phyloP scores from a whole-genome alignment of 352 stramenopile species.

The Pythium sp. region DNA sequence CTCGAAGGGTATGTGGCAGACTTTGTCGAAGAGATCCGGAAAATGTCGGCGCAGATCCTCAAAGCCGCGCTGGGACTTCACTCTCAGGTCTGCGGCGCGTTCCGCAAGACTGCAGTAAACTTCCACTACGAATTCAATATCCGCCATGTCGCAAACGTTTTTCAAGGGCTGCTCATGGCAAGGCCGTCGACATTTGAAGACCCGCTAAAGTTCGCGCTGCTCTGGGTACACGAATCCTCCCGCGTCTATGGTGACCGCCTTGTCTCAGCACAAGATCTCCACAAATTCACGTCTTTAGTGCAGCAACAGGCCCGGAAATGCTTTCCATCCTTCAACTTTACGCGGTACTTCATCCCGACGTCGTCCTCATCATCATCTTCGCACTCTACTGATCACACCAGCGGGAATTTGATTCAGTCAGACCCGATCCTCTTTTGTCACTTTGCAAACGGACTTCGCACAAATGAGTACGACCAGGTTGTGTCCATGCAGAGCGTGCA shows the following conservation, averaged over 20 bases:
- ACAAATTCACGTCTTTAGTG: slow-evolving; percentile 85
- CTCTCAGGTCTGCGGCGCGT: slow-evolving; percentile 62
- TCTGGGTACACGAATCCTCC: slow-evolving; percentile 97
- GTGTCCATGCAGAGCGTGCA: slow-evolving; percentile 62
- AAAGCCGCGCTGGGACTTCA: slow-evolving; percentile 90
- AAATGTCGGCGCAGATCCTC: slow-evolving; percentile 80
- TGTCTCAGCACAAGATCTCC: slow-evolving; percentile 72
- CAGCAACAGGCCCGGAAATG: slow-evolving; percentile 92
- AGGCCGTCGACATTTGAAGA: slow-evolving; percentile 85
- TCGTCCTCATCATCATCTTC: slow-evolving; percentile 29
- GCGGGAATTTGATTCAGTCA: slow-evolving; percentile 21
- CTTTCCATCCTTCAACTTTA: slow-evolving; percentile 90
- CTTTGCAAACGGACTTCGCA: slow-evolving; percentile 83
- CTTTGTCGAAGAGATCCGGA: slow-evolving; percentile 92
- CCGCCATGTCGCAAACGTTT: slow-evolving; percentile 92
- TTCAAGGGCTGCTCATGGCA: slow-evolving; percentile 92
- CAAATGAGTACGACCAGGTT: slow-evolving; percentile 93
- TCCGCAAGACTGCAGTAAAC: slow-evolving; percentile 93
- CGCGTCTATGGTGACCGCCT: slow-evolving; percentile 96
- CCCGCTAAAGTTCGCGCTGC: slow-evolving; percentile 85
- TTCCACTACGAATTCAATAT: slow-evolving; percentile 99
- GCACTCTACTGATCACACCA: slow-evolving; percentile 6
- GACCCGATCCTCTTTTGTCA: slow-evolving; percentile 94
- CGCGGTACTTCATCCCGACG: slow-evolving; percentile 80
- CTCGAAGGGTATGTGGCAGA: slow-evolving; percentile 91